Percentiles rank a stretch among this genome's conserved stretches.
Evolutionary conservation across 2,329 filamentous ascomycete species (phyloP).

Genomic region (Penicillium sp.): DNA sequence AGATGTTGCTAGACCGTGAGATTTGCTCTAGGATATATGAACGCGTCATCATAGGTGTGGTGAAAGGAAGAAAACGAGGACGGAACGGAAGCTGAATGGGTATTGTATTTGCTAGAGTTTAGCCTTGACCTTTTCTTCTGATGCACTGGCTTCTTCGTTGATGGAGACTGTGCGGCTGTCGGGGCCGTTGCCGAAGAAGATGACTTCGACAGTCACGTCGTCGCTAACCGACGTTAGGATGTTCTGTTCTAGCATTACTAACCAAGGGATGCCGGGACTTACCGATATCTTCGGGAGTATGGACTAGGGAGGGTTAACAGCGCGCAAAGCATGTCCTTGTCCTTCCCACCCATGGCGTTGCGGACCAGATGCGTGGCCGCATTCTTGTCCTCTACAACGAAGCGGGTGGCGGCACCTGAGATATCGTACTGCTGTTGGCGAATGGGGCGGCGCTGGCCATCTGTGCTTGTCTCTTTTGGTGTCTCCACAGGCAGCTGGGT

Average conservation of each 20-base stretch:
- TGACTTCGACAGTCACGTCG: conserved; percentile 95
- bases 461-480: conserved; percentile 50
- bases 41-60: not conserved
- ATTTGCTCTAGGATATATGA: not conserved
- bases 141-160: conserved; percentile 84
- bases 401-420: conserved; percentile 70
- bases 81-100: conserved; percentile 1
- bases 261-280: conserved; percentile 35
- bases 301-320: conserved; percentile 89
- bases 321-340: conserved; percentile 91
- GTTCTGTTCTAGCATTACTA: conserved; percentile 20
- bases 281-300: conserved; percentile 90
- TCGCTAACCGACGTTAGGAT: conserved; percentile 62
- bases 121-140: conserved; percentile 52
- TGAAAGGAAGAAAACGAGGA: not conserved
- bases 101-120: conserved; percentile 49
- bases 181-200: conserved; percentile 89
- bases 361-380: conserved; percentile 93
- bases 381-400: conserved; percentile 93
- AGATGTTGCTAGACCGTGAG: not conserved
- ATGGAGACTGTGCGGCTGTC: conserved; percentile 78
- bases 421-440: conserved; percentile 91
- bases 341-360: conserved; percentile 91
- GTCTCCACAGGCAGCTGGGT: conserved; percentile 77
- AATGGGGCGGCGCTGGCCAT: conserved; percentile 81